Percentiles rank a stretch among this genome's conserved stretches.
Conservation (phyloP, 495 filamentous ascomycete genomes). For the Pseudomonodictys pantanalensis region DNA sequence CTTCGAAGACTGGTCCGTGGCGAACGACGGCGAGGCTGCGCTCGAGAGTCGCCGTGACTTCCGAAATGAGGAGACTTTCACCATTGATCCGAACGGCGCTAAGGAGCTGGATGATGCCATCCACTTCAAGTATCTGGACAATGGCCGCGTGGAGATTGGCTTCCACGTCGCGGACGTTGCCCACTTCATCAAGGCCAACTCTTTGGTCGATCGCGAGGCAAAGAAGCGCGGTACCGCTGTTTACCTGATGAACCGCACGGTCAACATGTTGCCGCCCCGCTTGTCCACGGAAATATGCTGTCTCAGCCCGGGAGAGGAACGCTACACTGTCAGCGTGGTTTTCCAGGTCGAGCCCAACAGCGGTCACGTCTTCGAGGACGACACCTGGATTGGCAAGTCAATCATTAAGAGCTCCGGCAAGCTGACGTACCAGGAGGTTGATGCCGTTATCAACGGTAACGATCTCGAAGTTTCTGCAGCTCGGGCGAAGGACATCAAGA, state of each 20-base stretch:
- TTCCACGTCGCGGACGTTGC: conserved; percentile 94
- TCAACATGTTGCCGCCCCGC: conserved; percentile 83
- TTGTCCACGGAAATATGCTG: conserved; percentile 85
- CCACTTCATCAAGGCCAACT: conserved; percentile 95
- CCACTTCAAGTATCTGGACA: conserved; percentile 76
- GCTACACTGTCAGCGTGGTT: conserved; percentile 86
- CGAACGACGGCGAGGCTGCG: conserved; percentile 72
- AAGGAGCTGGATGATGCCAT: conserved; percentile 88
- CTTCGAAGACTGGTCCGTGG: conserved; percentile 84
- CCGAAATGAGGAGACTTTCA: conserved; percentile 85
- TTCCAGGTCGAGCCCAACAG: conserved; percentile 80
- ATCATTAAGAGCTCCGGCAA: conserved; percentile 88
- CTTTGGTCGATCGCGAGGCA: conserved; percentile 92
- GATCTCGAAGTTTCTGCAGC: conserved; percentile 59
- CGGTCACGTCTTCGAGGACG: conserved; percentile 73
- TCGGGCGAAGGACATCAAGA: conserved; percentile 66
- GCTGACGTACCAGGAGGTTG: conserved; percentile 78
- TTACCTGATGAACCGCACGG: conserved; percentile 84
- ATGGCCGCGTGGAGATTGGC: conserved; percentile 89
- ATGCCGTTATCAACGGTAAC: conserved; percentile 66
- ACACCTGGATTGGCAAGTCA: conserved; percentile 90
- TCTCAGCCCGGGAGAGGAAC: conserved; percentile 77
- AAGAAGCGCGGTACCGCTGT: conserved; percentile 98
- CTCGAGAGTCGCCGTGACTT: conserved; percentile 82
- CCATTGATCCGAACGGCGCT: conserved; percentile 78